Percentiles rank a stretch among this genome's conserved stretches.
phyloP scores from a whole-genome alignment of 805 yeast genomes.

The Nakazawaea holstii region DNA sequence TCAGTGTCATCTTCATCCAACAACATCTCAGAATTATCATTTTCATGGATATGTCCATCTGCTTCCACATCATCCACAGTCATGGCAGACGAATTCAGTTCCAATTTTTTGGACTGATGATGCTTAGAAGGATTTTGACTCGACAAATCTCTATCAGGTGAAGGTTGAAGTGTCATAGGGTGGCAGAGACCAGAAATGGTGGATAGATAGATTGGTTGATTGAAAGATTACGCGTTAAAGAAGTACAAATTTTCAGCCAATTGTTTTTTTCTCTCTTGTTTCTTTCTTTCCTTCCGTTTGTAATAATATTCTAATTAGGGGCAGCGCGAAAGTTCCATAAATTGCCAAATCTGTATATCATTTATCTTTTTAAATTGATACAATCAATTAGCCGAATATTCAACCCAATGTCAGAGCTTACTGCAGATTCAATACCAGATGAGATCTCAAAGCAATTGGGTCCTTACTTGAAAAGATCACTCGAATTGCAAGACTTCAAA shows the following conservation, averaged over 20 bases:
- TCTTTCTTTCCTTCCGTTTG: not conserved
- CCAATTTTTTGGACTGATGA: not conserved
- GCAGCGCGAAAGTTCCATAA: not conserved
- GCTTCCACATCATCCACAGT: constrained; percentile 5
- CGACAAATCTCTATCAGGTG: not conserved
- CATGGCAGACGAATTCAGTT: constrained; percentile 3
- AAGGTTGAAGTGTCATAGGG: not conserved
- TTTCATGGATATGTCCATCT: not conserved
- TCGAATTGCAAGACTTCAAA: constrained; percentile 50
- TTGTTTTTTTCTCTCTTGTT: not conserved
- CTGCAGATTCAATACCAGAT: constrained; percentile 22
- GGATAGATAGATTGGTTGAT: not conserved
- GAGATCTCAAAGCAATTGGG: constrained; percentile 30
- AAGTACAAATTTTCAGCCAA: not conserved
- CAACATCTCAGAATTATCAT: not conserved
- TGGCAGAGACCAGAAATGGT: no score
- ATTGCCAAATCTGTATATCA: not conserved
- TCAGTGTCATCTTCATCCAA: constrained; percentile 8
- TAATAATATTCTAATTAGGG: not conserved
- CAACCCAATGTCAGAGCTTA: constrained; percentile 4
- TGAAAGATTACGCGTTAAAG: not conserved
- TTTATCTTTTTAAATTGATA: not conserved
- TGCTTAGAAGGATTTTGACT: no score
- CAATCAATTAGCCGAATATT: constrained; percentile 10
- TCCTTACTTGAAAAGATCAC: constrained; percentile 47